Evolutionary conservation across 2,329 filamentous ascomycete species (phyloP).

Genomic region (Tolypocladium guangdongense): DNA sequence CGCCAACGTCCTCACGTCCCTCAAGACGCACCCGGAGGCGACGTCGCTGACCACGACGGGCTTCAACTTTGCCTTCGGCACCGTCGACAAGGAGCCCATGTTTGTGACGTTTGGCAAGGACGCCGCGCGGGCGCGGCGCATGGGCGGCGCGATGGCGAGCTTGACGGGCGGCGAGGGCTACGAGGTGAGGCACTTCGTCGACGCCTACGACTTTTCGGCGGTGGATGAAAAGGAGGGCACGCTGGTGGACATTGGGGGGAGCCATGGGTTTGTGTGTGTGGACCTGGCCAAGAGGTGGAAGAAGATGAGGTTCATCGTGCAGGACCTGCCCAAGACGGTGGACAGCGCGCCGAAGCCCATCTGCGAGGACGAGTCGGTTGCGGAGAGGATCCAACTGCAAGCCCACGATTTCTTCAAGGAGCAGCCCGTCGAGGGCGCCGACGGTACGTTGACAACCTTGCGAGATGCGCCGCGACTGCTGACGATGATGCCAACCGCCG

Average conservation of each 20-base stretch:
- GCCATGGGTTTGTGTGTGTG: constrained; percentile 45
- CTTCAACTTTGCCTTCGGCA: constrained; percentile 40
- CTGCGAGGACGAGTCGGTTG: constrained; percentile 25
- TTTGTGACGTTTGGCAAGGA: constrained; percentile 41
- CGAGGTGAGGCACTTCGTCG: constrained; percentile 39
- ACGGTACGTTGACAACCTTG: constrained; percentile 23
- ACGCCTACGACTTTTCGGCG: constrained; percentile 41
- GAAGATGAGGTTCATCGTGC: constrained; percentile 42
- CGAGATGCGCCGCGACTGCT: too few relatives aligned
- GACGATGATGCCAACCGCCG: constrained; percentile 4
- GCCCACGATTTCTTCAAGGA: constrained; percentile 47
- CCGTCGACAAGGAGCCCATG: constrained; percentile 40
- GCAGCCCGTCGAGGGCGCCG: constrained; percentile 41
- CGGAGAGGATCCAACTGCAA: constrained; percentile 29
- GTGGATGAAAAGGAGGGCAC: constrained; percentile 33
- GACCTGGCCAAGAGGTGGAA: constrained; percentile 39
- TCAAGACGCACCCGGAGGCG: constrained; percentile 34
- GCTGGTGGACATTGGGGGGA: constrained; percentile 49
- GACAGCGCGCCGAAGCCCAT: constrained; percentile 33
- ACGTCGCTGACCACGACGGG: constrained; percentile 36
- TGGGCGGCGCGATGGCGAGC: constrained; percentile 44
- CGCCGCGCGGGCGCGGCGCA: constrained; percentile 34
- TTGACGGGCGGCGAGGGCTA: constrained; percentile 46
- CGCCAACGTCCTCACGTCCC: constrained; percentile 32
- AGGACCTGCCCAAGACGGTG: constrained; percentile 40